phyloP scores from a whole-genome alignment of 2,329 filamentous ascomycete genomes.

The Pseudogymnoascus destructans region DNA sequence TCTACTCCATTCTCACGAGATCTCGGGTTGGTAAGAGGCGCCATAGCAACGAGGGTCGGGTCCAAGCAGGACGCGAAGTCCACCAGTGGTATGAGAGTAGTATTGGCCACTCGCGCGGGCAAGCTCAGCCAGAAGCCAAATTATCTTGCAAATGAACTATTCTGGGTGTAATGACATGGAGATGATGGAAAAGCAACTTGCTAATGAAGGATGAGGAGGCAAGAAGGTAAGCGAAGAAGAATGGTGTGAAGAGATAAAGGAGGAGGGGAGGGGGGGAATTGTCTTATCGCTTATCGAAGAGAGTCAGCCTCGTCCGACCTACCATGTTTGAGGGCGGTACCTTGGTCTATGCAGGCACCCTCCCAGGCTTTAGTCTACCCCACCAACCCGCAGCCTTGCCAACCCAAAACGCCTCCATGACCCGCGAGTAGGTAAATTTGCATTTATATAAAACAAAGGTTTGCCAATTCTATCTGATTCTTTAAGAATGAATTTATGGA shows the following conservation, averaged over 20 bases:
- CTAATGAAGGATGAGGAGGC: background rate
- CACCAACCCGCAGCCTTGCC: slow-evolving; percentile 4
- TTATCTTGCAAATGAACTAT: background rate
- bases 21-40: background rate
- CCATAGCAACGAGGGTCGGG: background rate
- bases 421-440: background rate
- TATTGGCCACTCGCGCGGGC: background rate
- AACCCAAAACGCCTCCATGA: background rate
- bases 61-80: background rate
- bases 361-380: background rate
- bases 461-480: background rate
- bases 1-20: background rate
- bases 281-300: slow-evolving; percentile 10
- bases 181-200: background rate
- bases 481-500: background rate
- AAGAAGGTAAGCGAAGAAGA: slow-evolving; percentile 1
- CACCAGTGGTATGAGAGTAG: background rate
- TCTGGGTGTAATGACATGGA: background rate
- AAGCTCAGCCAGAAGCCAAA: background rate
- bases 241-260: background rate
- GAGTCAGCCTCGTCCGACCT: slow-evolving; percentile 3
- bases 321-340: background rate
- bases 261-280: background rate
- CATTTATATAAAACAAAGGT: background rate
- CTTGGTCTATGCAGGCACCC: slow-evolving; percentile 1